A percentile compares a stretch with the other conserved stretches of the same genome.
These are phyloP conservation scores for Nephelium lappaceum DNA, from an alignment of 345 rosid species.

Conservation along the genomic window DNA sequence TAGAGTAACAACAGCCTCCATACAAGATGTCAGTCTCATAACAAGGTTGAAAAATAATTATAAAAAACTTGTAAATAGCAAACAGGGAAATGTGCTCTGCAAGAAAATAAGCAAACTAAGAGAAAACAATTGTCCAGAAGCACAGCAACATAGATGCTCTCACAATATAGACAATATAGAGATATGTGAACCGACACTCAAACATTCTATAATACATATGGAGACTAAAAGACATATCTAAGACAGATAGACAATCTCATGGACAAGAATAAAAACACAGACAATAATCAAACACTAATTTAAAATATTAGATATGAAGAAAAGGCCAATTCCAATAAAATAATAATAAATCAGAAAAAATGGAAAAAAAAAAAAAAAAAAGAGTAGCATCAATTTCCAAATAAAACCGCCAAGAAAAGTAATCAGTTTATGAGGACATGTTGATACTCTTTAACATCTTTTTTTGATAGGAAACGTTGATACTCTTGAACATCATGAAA, in stretches of 20 bases:
- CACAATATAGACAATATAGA: neutral
- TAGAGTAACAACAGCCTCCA: neutral
- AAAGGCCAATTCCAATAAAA: neutral
- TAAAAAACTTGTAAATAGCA: neutral
- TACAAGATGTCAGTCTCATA: neutral
- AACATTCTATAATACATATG: neutral
- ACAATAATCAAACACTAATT: neutral
- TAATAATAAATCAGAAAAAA: too few relatives aligned
- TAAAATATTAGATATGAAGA: neutral
- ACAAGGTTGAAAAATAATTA: neutral
- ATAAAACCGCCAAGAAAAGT: neutral
- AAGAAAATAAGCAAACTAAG: neutral
- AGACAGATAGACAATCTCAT: neutral
- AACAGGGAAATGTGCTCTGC: neutral
- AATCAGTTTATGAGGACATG: neutral
- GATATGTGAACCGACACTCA: neutral
- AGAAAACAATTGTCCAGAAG: neutral
- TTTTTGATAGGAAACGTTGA: too few relatives aligned
- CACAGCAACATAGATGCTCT: neutral
- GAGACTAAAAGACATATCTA: neutral
- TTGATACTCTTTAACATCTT: constrained; percentile 8
- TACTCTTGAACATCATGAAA: constrained; percentile 9
- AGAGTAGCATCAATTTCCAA: neutral
- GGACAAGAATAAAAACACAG: neutral
- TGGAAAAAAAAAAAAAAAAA: neutral